Conservation (phyloP, 2,329 filamentous ascomycete species). For the Epichloe sp. region DNA sequence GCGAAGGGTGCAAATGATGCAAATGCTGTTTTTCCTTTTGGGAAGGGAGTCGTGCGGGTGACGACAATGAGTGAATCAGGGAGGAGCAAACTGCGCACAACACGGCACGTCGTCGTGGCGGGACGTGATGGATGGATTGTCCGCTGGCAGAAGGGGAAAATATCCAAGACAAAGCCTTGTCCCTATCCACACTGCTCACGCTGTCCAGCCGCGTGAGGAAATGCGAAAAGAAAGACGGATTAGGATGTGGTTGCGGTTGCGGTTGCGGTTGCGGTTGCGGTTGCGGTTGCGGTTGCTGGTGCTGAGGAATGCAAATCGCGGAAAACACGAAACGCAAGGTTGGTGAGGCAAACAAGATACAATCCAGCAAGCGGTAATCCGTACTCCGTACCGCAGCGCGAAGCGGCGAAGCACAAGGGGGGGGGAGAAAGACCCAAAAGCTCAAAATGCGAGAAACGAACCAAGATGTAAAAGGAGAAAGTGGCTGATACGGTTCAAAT, state of each 20-base stretch:
- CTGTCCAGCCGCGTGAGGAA: slow-evolving; percentile 5
- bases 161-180: neutral
- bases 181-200: neutral
- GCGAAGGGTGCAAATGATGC: neutral
- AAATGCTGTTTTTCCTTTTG: neutral
- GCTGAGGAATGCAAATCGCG: neutral
- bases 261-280: neutral
- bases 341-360: neutral
- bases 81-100: neutral
- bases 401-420: neutral
- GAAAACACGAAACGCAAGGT: neutral
- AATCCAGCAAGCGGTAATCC: too few relatives aligned
- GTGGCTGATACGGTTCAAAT: neutral
- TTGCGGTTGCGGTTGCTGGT: neutral
- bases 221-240: neutral
- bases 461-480: neutral
- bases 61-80: slow-evolving; percentile 6
- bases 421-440: neutral
- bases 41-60: neutral
- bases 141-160: neutral
- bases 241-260: neutral
- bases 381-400: too few relatives aligned
- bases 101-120: neutral
- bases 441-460: neutral
- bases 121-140: neutral